Evolutionary conservation across 108 stramenopile species (phyloP), one percentile per base, ranked within the genome.

Genomic region (Cyclotella choctawhatcheeana): DNA sequence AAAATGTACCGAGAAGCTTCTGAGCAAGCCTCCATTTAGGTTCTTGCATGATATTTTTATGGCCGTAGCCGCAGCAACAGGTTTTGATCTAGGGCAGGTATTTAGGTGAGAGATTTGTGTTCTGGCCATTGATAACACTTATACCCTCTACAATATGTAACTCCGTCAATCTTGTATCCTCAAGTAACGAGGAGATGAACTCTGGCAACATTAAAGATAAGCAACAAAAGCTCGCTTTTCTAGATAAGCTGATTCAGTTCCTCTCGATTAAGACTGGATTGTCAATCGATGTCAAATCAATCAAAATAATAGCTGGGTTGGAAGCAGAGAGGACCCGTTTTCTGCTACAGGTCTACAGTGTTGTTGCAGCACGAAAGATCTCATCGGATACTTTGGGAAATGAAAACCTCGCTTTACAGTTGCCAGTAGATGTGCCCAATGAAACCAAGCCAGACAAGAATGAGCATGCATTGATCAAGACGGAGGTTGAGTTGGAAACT

Each of bases 11-110:
- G 91, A 90, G 30, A 90, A 92, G 64, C 87, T 94, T 5, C 71
- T 94, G n/a, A 52, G 68, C 33, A 89, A 88, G 60, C 91, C 93
- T 3, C 93, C 93, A 16, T 93, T 94, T 77, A 88, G 93, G 21
- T 94, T 93, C 55, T 60, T 94, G 8, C 89, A 92, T 72, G 93
- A 94, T 68, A 50, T 94, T 44, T 58, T 94, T 18, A 79, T 84
- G n/a, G 88, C 71, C 33, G 69, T 93, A 35, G 80, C 58, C 0
- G 30, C 43, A 16, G 70, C 65, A 43, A 80, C 86, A 20, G 82
- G 81, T 27, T 77, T 91, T 52, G 73, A 77, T 25, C 34, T 67
- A 4, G 20, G 48, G 25, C 64, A 44, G 43, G 68, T 81, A 20
- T 73, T 75, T 29, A 74, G 76, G 76, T 77, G 43, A 77, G 76